Conservation (phyloP, 345 rosid genomes). For the Mercurialis annua region DNA sequence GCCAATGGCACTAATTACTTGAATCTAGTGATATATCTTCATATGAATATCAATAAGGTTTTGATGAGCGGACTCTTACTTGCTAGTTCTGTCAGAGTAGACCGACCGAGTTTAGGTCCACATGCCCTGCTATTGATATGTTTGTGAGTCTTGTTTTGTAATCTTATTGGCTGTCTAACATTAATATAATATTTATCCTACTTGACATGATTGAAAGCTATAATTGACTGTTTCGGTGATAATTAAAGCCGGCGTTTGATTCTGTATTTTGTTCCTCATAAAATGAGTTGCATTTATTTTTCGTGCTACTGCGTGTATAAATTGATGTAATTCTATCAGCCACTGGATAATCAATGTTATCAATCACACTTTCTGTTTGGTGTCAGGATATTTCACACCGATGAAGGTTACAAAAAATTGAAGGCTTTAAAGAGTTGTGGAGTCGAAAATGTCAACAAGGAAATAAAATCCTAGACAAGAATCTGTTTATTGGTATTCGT, state of each 20-base stretch:
- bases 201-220: not conserved
- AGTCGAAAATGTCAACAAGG: constrained; percentile 27
- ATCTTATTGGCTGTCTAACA: not conserved
- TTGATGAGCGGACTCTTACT: not conserved
- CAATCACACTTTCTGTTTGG: not conserved
- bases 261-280: no score
- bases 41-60: not conserved
- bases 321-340: not conserved
- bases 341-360: not conserved
- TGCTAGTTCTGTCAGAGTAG: not conserved
- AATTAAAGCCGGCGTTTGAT: no score
- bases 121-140: no score
- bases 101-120: no score
- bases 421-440: constrained; percentile 56
- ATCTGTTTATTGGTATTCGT: constrained; percentile 25
- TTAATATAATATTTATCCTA: constrained; percentile 1
- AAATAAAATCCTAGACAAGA: constrained; percentile 23
- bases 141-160: no score
- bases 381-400: constrained; percentile 90
- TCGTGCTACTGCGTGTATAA: not conserved
- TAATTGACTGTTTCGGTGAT: not conserved
- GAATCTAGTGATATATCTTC: not conserved
- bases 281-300: no score
- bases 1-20: not conserved
- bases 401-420: constrained; percentile 86